A percentile compares a stretch with the other conserved stretches of the same genome.
Evolutionary conservation across 139 green algal genomes (phyloP).

Genomic region (Auxenochlorella protothecoides): DNA sequence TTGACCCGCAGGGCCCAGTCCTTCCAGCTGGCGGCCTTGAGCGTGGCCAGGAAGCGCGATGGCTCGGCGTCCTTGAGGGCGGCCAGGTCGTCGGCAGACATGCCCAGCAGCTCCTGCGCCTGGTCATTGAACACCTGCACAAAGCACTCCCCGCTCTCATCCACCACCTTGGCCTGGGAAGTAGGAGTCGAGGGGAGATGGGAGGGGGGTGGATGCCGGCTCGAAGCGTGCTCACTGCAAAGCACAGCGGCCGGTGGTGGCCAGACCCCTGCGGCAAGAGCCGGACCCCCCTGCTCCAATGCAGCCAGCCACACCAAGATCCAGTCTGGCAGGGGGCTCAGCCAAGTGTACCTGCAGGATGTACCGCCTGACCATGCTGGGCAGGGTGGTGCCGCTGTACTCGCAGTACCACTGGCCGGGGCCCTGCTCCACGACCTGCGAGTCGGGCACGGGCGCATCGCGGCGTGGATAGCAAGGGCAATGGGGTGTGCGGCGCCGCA

Average conservation of each 20-base stretch:
- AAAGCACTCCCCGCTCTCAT: constrained; percentile 32
- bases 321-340: neutral
- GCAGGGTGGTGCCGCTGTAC: constrained; percentile 37
- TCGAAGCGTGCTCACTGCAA: constrained; percentile 2
- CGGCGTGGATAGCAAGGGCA: too few relatives aligned
- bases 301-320: neutral
- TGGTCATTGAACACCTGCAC: constrained; percentile 60
- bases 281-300: too few relatives aligned
- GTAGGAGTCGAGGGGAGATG: too few relatives aligned
- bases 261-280: neutral
- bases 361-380: constrained; percentile 43
- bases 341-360: constrained; percentile 22
- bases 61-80: neutral
- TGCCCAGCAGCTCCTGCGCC: constrained; percentile 24
- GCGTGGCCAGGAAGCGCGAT: neutral
- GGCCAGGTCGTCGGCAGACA: constrained; percentile 44
- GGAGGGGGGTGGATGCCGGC: neutral
- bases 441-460: too few relatives aligned
- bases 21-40: constrained; percentile 6
- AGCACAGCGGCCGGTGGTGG: constrained; percentile 12
- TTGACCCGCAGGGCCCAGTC: constrained; percentile 11
- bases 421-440: constrained; percentile 42
- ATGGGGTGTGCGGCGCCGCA: too few relatives aligned
- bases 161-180: constrained; percentile 27
- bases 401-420: constrained; percentile 48